phyloP scores from a whole-genome alignment of 345 rosid genomes.

The Fremontodendron californicum region DNA sequence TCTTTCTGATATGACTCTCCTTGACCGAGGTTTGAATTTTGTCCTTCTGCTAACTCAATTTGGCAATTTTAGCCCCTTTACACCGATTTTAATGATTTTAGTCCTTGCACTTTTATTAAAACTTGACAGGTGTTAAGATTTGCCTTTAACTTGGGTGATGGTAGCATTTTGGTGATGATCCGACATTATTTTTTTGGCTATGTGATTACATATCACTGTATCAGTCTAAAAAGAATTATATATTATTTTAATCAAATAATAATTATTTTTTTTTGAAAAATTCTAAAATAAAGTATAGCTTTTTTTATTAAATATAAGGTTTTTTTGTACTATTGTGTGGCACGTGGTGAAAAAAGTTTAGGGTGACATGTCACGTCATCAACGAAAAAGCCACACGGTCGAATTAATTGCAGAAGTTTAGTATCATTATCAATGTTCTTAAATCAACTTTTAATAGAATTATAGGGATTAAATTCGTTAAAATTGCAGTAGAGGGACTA shows the following conservation, averaged over 20 bases:
- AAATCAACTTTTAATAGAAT: not conserved
- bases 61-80: not conserved
- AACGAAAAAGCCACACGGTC: too few species aligned
- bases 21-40: not conserved
- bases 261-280: too few species aligned
- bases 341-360: too few species aligned
- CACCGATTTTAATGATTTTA: not conserved
- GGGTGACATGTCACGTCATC: too few species aligned
- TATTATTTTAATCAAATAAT: not conserved
- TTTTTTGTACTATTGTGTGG: too few species aligned
- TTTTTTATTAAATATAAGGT: too few species aligned
- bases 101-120: not conserved
- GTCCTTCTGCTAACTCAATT: not conserved
- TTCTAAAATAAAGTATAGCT: too few species aligned
- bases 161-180: not conserved
- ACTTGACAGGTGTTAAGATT: not conserved
- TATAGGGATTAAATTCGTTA: not conserved
- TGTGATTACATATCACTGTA: too few species aligned
- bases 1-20: not conserved
- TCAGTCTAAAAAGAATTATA: not conserved
- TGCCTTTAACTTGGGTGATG: not conserved
- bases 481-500: not conserved
- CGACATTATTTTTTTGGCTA: too few species aligned
- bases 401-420: too few species aligned
- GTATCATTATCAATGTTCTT: too few species aligned